A percentile compares a stretch with the other conserved stretches of the same genome.
These are phyloP conservation scores for Hanseniaspora singularis DNA, from an alignment of 805 yeast species.

Conservation along the genomic window DNA sequence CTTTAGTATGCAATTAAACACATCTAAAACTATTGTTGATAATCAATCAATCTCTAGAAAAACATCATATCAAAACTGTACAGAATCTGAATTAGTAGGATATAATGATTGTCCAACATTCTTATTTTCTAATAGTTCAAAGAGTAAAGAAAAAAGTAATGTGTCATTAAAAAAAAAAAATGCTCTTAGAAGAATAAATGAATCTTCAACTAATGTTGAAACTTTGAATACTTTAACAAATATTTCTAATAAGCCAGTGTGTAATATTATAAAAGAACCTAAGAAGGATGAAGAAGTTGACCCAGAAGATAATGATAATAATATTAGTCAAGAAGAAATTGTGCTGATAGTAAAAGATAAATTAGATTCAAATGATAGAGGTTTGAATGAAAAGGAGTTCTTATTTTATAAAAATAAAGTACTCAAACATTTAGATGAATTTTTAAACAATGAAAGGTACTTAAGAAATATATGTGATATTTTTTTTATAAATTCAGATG, in stretches of 20 bases:
- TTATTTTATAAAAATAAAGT: slow-evolving; percentile 6
- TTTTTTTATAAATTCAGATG: background rate
- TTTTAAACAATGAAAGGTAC: background rate
- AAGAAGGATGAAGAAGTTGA: background rate
- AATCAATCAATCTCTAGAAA: slow-evolving; percentile 11
- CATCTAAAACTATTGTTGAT: slow-evolving; percentile 18
- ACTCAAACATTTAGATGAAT: background rate
- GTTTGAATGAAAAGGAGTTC: slow-evolving; percentile 2
- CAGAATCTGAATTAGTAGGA: slow-evolving; percentile 33
- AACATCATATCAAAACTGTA: slow-evolving; percentile 32
- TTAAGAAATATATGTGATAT: slow-evolving; percentile 5
- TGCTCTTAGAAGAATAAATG: background rate
- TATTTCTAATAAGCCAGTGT: background rate
- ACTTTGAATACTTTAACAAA: background rate
- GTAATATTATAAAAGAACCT: background rate
- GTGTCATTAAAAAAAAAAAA: slow-evolving; percentile 13
- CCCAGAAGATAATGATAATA: background rate
- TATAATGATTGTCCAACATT: slow-evolving; percentile 36
- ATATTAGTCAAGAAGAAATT: background rate
- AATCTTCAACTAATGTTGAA: background rate
- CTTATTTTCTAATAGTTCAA: slow-evolving; percentile 23
- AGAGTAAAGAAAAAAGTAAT: slow-evolving; percentile 17
- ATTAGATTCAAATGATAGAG: background rate
- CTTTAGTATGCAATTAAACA: slow-evolving; percentile 5
- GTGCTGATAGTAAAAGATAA: background rate